Evolutionary conservation across 495 filamentous ascomycete species (phyloP), one percentile per base, ranked within the genome.

Genomic region (Aspergillus taichungensis): DNA sequence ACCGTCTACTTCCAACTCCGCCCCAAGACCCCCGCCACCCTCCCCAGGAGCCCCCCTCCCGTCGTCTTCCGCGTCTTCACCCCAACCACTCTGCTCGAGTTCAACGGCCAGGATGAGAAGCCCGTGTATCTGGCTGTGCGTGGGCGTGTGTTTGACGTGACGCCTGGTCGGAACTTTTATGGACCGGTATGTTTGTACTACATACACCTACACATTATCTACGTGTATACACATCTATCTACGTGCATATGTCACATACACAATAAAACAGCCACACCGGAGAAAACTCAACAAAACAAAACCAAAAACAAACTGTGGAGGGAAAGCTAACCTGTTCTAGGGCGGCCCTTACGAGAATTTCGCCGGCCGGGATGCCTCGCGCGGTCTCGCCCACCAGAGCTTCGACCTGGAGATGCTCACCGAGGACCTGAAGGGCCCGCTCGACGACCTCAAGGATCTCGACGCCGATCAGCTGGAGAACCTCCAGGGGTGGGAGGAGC

Each of bases 391-490:
- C 3, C 85, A 76, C 66, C 86, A 88, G 51, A 94, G 88, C 68
- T 97, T 98, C 62, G 94, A 96, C 57, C 83, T 88, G 71, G 84
- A 88, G 5, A 95, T 97, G 92, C 67, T 97, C 69, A 97, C 92
- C 31, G 84, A 94, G 69, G 85, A 95, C 61, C 64, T 97, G 42
- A 77, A 90, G 35, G 88, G 79, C 3, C 89, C 90, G 18, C 66
- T 98, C 46, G 94, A 98, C 64, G 81, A 74, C 37, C 73, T 97
- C 18, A 72, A 78, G 42, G 88, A 84, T 39, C 66, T 98, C 38
- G 79, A 76, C 10, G 66, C 58, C 0, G 89, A 94, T 28, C 81
- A 96, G 73, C 71, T 84, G 66, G 87, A 88, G 59, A 84, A 88
- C 35, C 66, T 98, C 62, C 73, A 74, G 59, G 85, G 84, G 6